Percentiles rank a stretch among this genome's conserved stretches.
These are phyloP conservation scores for Aspergillus neoniger DNA, from an alignment of 2,329 filamentous ascomycete genomes.

Conservation along the genomic window DNA sequence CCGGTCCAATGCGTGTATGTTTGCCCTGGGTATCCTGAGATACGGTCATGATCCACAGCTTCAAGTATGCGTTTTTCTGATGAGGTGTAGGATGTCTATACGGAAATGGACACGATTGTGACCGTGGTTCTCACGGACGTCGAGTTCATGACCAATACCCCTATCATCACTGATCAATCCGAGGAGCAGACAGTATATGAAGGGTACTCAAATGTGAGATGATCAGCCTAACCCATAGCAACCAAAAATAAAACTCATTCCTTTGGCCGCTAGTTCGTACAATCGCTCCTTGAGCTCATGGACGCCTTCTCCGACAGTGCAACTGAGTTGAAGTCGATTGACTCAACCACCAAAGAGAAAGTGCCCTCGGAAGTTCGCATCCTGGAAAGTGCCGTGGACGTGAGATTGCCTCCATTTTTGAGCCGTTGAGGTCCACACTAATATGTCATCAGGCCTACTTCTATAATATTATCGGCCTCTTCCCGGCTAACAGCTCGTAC, in stretches of 20 bases:
- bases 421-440: neutral
- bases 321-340: neutral
- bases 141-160: constrained; percentile 7
- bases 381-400: constrained; percentile 3
- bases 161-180: constrained; percentile 1
- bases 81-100: neutral
- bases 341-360: neutral
- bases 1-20: neutral
- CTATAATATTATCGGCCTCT: constrained; percentile 7
- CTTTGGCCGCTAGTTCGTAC: constrained; percentile 2
- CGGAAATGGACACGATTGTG: constrained; percentile 5
- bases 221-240: neutral
- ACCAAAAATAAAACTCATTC: too few species aligned
- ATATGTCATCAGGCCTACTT: neutral
- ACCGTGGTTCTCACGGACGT: neutral
- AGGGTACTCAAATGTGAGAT: constrained; percentile 1
- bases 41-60: too few species aligned
- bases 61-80: neutral
- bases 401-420: neutral
- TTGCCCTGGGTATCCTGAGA: neutral
- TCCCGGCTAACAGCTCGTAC: constrained; percentile 6
- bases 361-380: neutral
- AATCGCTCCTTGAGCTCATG: constrained; percentile 8
- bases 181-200: constrained; percentile 2
- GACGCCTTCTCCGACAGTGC: constrained; percentile 2